A percentile compares a stretch with the other conserved stretches of the same genome.
phyloP scores from a whole-genome alignment of 2,329 filamentous ascomycete genomes.

The Aspergillus nomiae region DNA sequence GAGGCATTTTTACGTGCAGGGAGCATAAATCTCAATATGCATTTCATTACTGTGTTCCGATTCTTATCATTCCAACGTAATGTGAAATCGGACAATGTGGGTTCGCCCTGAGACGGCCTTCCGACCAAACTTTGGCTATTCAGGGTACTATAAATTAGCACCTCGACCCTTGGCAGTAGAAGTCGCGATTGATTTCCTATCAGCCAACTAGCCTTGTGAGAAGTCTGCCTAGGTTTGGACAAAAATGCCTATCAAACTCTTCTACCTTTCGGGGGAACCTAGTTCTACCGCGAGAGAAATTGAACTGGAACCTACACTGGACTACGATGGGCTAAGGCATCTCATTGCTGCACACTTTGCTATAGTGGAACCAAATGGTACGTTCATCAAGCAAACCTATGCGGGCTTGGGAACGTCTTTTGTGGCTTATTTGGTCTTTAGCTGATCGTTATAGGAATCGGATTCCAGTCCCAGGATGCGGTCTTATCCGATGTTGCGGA shows the following conservation, averaged over 20 bases:
- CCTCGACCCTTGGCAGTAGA: not conserved
- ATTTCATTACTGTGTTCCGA: not conserved
- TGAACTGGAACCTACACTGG: conserved; percentile 22
- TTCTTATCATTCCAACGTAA: not conserved
- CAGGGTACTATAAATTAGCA: not conserved
- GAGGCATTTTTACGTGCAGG: not conserved
- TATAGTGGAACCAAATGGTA: conserved; percentile 30
- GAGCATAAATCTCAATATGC: not conserved
- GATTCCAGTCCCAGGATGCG: not conserved
- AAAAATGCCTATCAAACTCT: not conserved
- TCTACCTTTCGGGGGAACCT: conserved; percentile 1
- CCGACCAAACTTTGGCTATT: too few species aligned
- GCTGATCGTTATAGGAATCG: not conserved
- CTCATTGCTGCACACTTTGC: conserved; percentile 29
- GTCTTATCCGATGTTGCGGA: not conserved
- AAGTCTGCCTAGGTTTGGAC: not conserved
- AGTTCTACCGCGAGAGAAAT: conserved; percentile 15
- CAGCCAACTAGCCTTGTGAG: not conserved
- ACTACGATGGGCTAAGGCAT: conserved; percentile 22
- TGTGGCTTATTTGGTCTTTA: not conserved
- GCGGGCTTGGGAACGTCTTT: not conserved
- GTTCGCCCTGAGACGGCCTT: not conserved
- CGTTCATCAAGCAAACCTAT: not conserved
- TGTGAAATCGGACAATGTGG: not conserved
- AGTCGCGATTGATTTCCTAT: not conserved